Conservation (phyloP, 2,329 filamentous ascomycete species). For the Fusarium sulawesiense region DNA sequence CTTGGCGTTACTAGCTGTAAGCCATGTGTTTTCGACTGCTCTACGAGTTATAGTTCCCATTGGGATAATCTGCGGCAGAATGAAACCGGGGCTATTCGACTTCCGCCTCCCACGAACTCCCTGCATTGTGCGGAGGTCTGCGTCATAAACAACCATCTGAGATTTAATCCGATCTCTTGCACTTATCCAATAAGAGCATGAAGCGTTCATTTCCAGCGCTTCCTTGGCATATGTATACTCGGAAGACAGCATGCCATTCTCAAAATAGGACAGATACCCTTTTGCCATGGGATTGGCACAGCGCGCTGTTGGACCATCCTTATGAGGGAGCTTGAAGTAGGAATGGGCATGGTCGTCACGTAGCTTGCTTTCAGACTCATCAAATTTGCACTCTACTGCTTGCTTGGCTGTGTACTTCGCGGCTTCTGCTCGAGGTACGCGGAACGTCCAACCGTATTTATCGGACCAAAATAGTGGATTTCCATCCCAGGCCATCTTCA, state of each 20-base stretch:
- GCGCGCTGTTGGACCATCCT: constrained; percentile 87
- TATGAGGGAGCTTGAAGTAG: constrained; percentile 97
- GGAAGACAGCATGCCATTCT: constrained; percentile 86
- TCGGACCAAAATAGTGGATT: constrained; percentile 94
- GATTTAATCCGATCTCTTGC: constrained; percentile 91
- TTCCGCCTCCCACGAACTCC: constrained; percentile 23
- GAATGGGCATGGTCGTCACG: constrained; percentile 72
- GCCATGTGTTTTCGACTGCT: constrained; percentile 97
- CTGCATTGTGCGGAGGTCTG: constrained; percentile 59
- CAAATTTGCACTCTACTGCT: constrained; percentile 81
- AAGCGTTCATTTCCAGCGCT: constrained; percentile 97
- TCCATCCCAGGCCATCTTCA: constrained; percentile 89
- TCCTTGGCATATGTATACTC: constrained; percentile 92
- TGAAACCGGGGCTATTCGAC: constrained; percentile 70
- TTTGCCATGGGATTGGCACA: constrained; percentile 93
- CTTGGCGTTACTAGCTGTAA: constrained; percentile 97
- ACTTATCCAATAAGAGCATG: constrained; percentile 99
- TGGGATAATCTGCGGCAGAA: constrained; percentile 93
- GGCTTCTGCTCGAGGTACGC: constrained; percentile 72
- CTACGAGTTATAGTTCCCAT: constrained; percentile 98
- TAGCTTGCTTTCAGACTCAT: constrained; percentile 75
- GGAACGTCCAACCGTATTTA: constrained; percentile 92
- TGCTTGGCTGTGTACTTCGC: constrained; percentile 76
- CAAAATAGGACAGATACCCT: constrained; percentile 89
- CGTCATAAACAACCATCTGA: constrained; percentile 93